Base-by-base conservation (phyloP, 805 yeast species). In the Spathaspora boniae region DNA sequence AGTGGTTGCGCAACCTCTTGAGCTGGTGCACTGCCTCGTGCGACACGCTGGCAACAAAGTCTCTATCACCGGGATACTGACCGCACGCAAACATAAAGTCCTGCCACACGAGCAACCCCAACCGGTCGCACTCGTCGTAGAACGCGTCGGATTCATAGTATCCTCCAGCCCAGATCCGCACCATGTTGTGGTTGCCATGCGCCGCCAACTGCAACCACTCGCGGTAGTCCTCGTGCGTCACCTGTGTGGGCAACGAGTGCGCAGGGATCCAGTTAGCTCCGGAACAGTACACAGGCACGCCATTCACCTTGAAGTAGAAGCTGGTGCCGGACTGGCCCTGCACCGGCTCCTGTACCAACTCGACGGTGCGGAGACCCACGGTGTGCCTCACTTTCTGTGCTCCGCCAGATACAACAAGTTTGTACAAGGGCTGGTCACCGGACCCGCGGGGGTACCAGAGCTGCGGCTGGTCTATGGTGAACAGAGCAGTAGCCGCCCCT, bases 51-150 rank as follows among this genome's bases (percentile, higher is more conserved):
- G 47, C 48, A 16, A 60, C 44, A 40, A 70, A 70, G 9, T 46
- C 52, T 3, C 48, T 47, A 41, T 68, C 57, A 4, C 60, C 70
- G 3, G 78, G 79, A 40, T 74, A 74, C 32, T 66, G 72, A 1
- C 77, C 79, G 54, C 80, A 74, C 2, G 75, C 78, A 58, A 74
- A 74, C 77, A 73, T 67, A 47, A 74, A 71, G 45, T 74, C 80
- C 36, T 74, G 79, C 76, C 78, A 74, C 6, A 74, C 68, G 45
- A 74, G 29, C 8, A 74, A 35, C 3, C 76, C 76, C 3, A 55
- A 40, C 14, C 58, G 32, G 42, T 71, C 76, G 49, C 76, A 72
- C 38, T 57, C 62, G 18, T 58, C 53, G 45, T 72, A 72, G 43
- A 72, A 66, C 5, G 41, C 25, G 20, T 69, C 73, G 17, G 44